phyloP scores from a whole-genome alignment of 1,284 basidiomycete species.

The Laetiporus sulphureus region DNA sequence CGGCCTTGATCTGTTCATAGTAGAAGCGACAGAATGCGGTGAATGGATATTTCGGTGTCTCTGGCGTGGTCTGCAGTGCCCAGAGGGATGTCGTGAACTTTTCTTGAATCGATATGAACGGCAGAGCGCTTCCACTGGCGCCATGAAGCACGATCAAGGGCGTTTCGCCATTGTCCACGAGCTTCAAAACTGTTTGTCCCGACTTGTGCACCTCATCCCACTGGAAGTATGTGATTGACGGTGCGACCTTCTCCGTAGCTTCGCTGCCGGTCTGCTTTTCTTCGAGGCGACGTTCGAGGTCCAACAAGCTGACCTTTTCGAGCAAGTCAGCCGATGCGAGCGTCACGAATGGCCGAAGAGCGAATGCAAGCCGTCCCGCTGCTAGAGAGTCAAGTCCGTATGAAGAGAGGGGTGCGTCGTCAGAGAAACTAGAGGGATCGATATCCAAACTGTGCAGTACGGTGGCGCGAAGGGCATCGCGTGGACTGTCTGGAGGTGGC shows the following conservation, averaged over 20 bases:
- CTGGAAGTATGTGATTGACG: neutral
- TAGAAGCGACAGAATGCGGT: neutral
- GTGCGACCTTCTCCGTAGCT: neutral
- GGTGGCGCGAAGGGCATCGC: neutral
- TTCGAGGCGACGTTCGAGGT: neutral
- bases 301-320: neutral
- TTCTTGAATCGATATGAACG: neutral
- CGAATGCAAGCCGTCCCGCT: neutral
- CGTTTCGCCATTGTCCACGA: neutral
- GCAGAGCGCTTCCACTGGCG: neutral
- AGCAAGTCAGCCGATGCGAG: neutral
- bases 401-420: neutral
- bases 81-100: conserved; percentile 1
- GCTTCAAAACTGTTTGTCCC: conserved; percentile 1
- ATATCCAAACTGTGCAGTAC: neutral
- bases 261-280: neutral
- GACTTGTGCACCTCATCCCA: neutral
- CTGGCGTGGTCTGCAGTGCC: conserved; percentile 1
- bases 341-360: neutral
- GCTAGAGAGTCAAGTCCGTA: conserved; percentile 2
- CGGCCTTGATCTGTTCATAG: conserved; percentile 1
- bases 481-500: neutral
- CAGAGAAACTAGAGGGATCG: neutral
- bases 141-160: conserved; percentile 1
- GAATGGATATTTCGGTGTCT: neutral